Evolutionary conservation across 352 stramenopile species (phyloP).

Genomic region (Phytopythium vexans): DNA sequence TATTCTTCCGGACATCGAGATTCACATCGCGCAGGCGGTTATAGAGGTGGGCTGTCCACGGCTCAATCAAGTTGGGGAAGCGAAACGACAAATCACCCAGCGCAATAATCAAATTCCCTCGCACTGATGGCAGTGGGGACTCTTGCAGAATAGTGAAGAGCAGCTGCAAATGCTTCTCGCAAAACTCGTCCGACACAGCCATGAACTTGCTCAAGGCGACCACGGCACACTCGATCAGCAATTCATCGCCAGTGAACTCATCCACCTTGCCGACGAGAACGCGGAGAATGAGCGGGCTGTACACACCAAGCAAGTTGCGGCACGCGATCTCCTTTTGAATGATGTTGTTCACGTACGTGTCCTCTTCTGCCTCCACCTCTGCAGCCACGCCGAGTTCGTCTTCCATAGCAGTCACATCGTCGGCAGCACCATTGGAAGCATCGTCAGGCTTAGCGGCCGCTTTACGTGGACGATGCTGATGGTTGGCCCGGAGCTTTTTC

Average conservation of each 20-base stretch:
- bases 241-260: constrained; percentile 55
- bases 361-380: constrained; percentile 87
- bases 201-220: constrained; percentile 98
- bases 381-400: constrained; percentile 90
- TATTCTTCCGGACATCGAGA: constrained; percentile 93
- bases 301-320: constrained; percentile 90
- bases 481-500: constrained; percentile 83
- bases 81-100: constrained; percentile 97
- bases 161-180: constrained; percentile 93
- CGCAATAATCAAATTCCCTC: constrained; percentile 95
- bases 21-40: constrained; percentile 90
- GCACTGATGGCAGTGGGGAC: constrained; percentile 67
- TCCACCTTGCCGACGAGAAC: constrained; percentile 68
- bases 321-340: constrained; percentile 92
- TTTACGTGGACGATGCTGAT: constrained; percentile 55
- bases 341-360: constrained; percentile 91
- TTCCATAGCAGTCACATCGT: constrained; percentile 88
- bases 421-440: constrained; percentile 1
- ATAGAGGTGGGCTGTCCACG: constrained; percentile 97
- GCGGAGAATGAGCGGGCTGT: constrained; percentile 88
- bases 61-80: constrained; percentile 98
- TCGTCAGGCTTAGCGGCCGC: constrained; percentile 16
- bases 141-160: constrained; percentile 93
- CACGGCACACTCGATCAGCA: constrained; percentile 91
- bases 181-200: constrained; percentile 95